Evolutionary conservation across 495 filamentous ascomycete genomes (phyloP), one percentile per base, ranked within the genome.

Genomic region (Cenococcum geophilum): DNA sequence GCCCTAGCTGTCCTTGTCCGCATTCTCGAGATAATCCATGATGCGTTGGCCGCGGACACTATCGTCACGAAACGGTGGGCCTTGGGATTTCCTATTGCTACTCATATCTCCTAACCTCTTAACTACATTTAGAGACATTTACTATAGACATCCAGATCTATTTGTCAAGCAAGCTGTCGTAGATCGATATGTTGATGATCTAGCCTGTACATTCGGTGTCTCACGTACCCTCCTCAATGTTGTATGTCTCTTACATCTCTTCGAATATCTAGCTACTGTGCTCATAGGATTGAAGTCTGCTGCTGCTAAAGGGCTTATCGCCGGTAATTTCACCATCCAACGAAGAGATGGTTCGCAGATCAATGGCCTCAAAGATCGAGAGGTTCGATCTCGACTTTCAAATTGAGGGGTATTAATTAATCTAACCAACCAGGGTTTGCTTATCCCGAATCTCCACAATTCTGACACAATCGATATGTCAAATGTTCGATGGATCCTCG

Each of bases 101-200:
- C 27, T 34, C 21, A 36, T 12, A 57, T 55, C 11, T 16, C 11
- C 22, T 61, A 8, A 57, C 16, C 14, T 40, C 12, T 58, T 16
- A n/a, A 37, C 55, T 52, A 32, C 18, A 14, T 40, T 20, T 58
- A 95, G 93, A 67, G 91, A 93, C 61, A 89, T 98, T 14, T 98
- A 89, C 73, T 98, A 98, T 71, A 86, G 87, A 58, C 83, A 96
- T 65, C 85, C 88, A 0, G 80, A 82, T 43, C 80, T 93, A 0
- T 98, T 97, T 72, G 79, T 79, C 42, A 87, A 78, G 25, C 95
- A 97, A 67, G 66, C 67, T 16, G 80, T 85, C 5, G 90, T 97
- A 0, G 85, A 97, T 67, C 73, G 75, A 1, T 82, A 92, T 60
- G 79, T 97, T 1, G 91, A 98, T 67, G 89, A 92, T 62, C 74